A percentile compares a stretch with the other conserved stretches of the same genome.
Evolutionary conservation across 2,329 filamentous ascomycete genomes (phyloP).

Genomic region (Fusarium nurragi): DNA sequence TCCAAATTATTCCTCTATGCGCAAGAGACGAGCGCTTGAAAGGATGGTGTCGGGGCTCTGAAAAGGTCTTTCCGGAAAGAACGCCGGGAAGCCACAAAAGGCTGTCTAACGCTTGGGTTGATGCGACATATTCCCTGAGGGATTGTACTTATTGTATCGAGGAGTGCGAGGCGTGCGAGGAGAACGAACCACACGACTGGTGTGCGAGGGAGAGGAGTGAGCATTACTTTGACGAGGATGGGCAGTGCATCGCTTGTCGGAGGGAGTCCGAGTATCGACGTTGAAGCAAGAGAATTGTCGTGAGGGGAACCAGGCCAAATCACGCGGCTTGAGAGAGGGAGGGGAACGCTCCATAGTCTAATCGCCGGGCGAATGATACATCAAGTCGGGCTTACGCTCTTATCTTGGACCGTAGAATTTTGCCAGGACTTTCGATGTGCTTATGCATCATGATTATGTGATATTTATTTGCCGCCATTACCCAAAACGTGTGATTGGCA

Average conservation of each 20-base stretch:
- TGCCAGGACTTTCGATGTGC: neutral
- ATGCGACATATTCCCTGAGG: neutral
- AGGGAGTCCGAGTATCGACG: constrained; percentile 7
- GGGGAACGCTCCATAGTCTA: neutral
- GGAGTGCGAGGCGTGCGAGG: constrained; percentile 4
- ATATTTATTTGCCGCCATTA: neutral
- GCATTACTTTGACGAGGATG: constrained; percentile 30
- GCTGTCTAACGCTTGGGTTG: neutral
- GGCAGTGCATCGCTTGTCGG: constrained; percentile 26
- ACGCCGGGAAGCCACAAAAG: neutral
- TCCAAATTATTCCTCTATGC: neutral
- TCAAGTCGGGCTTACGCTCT: neutral
- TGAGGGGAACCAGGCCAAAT: neutral
- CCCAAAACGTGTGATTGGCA: too few relatives aligned
- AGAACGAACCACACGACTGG: neutral
- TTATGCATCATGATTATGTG: neutral
- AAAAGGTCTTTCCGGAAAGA: neutral
- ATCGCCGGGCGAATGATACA: neutral
- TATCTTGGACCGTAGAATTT: rapidly evolving
- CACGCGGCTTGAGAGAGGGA: neutral
- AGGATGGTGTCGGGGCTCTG: too few relatives aligned
- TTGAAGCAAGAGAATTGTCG: constrained; percentile 15
- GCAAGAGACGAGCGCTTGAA: neutral
- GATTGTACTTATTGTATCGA: constrained; percentile 13
- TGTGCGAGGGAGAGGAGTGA: constrained; percentile 22